Base-by-base conservation (phyloP, 2,329 filamentous ascomycete species). In the Fusarium duplospermum region DNA sequence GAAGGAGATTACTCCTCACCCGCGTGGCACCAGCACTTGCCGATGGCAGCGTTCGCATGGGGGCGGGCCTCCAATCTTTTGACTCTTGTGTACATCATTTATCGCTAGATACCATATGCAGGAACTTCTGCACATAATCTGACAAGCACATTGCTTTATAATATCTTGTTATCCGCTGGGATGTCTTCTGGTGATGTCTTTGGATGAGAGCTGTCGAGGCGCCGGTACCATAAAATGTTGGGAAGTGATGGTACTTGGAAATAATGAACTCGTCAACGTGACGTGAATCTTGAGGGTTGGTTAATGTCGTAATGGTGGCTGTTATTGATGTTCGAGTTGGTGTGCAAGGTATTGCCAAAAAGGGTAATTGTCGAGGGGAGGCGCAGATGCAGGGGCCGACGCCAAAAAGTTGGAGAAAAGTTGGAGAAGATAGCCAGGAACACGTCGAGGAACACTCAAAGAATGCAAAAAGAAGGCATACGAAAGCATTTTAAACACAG, bases 81-180 rank as follows among this genome's bases (percentile, higher is more conserved):
- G 57, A 61, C 33, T 72, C 65, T 69, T 36, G 71, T 77, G 71
- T 77, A 70, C 61, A 72, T 58, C 33, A 33, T 79, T 73, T 67
- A 57, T 62, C 64, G 47, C 71, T 70, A 71, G 76, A 79, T 79
- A 79, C 73, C 70, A 78, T 56, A 27, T 54, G 62, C 66, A 62
- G 29, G 57, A 63, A 54, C 61, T 24, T 54, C 66, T 50, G 35
- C 64, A 56, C 40, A 59, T 64, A 59, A 66, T 22, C 22, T 62
- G 35, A 54, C 14, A 16, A 61, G 6, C 1, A n/a, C 29, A 31
- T 33, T 40, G 22, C 16, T 33, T 29, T 27, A 27, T n/a, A 31
- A 24, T 42, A 38, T 7, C 22, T 33, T 58, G 27, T 14, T 33
- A 18, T 42, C 18, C 45, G 36, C 16, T 29, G 33, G 10, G 22